A percentile compares a stretch with the other conserved stretches of the same genome.
Conservation (phyloP, 108 stramenopile species). For the Fistulifera pelliculosa region DNA sequence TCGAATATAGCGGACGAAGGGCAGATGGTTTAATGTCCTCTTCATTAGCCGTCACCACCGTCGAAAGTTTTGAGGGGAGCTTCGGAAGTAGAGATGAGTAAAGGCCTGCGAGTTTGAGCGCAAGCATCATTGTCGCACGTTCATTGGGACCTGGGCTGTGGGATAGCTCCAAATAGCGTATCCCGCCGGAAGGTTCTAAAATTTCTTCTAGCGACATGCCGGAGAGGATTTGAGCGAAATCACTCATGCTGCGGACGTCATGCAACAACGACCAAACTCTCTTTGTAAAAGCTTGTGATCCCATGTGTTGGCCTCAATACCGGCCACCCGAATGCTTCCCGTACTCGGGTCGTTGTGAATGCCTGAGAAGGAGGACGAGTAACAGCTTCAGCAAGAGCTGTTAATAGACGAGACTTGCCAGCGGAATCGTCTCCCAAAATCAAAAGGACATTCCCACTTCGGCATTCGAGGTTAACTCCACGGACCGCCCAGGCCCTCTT, state of each 20-base stretch:
- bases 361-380: constrained; percentile 52
- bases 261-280: constrained; percentile 66
- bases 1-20: constrained; percentile 37
- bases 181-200: constrained; percentile 54
- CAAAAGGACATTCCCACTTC: constrained; percentile 64
- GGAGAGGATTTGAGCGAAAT: constrained; percentile 47
- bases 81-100: constrained; percentile 41
- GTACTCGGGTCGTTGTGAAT: constrained; percentile 50
- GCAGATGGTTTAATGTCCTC: constrained; percentile 64
- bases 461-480: constrained; percentile 63
- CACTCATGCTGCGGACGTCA: constrained; percentile 58
- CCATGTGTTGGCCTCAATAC: constrained; percentile 70
- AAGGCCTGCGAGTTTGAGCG: constrained; percentile 72
- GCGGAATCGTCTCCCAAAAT: constrained; percentile 66
- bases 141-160: constrained; percentile 30
- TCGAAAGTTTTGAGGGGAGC: constrained; percentile 67
- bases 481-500: constrained; percentile 72
- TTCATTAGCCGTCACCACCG: constrained; percentile 70
- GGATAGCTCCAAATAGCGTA: constrained; percentile 1
- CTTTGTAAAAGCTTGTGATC: constrained; percentile 49
- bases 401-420: constrained; percentile 71
- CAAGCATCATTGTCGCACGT: constrained; percentile 45
- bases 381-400: constrained; percentile 66
- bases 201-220: constrained; percentile 76
- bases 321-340: constrained; percentile 58